Evolutionary conservation across 1,284 basidiomycete species (phyloP).

Genomic region (Chiua sp.): DNA sequence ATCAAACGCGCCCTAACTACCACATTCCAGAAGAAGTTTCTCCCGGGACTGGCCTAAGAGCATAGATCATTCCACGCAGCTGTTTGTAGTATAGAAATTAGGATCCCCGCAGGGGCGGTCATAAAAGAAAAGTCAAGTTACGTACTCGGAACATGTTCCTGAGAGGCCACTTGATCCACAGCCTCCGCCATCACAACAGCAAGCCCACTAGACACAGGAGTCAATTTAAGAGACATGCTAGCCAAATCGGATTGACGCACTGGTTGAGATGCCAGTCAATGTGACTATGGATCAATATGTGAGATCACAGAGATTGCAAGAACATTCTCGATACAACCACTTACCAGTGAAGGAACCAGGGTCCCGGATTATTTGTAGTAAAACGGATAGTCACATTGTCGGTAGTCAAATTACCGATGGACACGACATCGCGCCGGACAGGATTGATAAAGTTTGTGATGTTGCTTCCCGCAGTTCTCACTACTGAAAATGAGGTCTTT

Average conservation of each 20-base stretch:
- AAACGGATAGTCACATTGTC: slow-evolving; percentile 53
- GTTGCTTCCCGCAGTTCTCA: slow-evolving; percentile 26
- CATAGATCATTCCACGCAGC: too few relatives aligned
- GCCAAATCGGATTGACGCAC: slow-evolving; percentile 23
- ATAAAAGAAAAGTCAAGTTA: not conserved
- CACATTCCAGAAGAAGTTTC: too few relatives aligned
- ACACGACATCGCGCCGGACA: slow-evolving; percentile 34
- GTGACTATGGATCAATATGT: slow-evolving; percentile 31
- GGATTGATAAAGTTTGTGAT: slow-evolving; percentile 31
- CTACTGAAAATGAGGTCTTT: slow-evolving; percentile 33
- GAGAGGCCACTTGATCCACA: slow-evolving; percentile 1
- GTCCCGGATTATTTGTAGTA: slow-evolving; percentile 50
- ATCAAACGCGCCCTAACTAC: too few relatives aligned
- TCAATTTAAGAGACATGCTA: not conserved
- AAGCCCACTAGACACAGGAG: slow-evolving; percentile 31
- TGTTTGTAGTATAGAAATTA: too few relatives aligned
- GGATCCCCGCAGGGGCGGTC: too few relatives aligned
- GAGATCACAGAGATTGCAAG: not conserved
- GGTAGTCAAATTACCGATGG: slow-evolving; percentile 15
- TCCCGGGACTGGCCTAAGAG: too few relatives aligned
- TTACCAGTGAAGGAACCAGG: slow-evolving; percentile 55
- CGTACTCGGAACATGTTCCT: slow-evolving; percentile 26
- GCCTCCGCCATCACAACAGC: slow-evolving; percentile 41
- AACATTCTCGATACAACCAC: slow-evolving; percentile 4
- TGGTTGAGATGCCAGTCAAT: slow-evolving; percentile 45